Evolutionary conservation across 768 basidiomycete species (phyloP), one percentile per base, ranked within the genome.

Genomic region (Tubosaeta brunneosetosa): DNA sequence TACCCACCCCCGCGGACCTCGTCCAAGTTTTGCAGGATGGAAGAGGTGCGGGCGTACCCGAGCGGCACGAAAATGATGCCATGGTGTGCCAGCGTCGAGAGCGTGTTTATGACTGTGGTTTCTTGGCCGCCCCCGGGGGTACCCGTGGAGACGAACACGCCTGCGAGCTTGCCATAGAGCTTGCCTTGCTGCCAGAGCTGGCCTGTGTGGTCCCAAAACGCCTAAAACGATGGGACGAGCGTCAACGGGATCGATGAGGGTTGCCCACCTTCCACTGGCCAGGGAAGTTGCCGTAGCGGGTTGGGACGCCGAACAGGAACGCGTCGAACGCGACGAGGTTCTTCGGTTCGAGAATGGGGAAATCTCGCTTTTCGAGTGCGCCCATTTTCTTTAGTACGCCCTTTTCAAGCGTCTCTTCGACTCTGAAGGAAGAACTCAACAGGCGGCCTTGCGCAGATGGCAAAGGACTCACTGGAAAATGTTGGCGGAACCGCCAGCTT

Each of bases 41-140:
- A 51, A 53, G 79, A 78, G 3, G 76, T 70, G 52, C 71, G 61
- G n/a, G 74, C 71, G 61, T 88, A 88, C 0, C 90, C 90, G 41
- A 88, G 72, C 0, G 91, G 88, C 3, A 89, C 85, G 59, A 71
- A 88, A 64, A 79, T 70, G 27, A 87, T 79, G 17, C 88, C 89
- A 52, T 90, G 87, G 65, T 93, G 89, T 7, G 75, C 66, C 50
- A 91, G 62, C 40, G 85, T 81, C 48, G 79, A 79, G 64, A 89
- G 61, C 33, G 72, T 62, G 48, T 62, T 75, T 33, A 83, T 57
- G 43, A 72, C 74, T 4, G 85, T 87, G 4, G 74, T 54, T 61
- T 85, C 86, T 59, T 93, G 91, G n/a, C 91, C 91, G 53, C 91
- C 89, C 50, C 90, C 89, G 11, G 75, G 81, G n/a, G 76, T 73